phyloP scores from a whole-genome alignment of 495 filamentous ascomycete genomes.

The Penicillium soppii region DNA sequence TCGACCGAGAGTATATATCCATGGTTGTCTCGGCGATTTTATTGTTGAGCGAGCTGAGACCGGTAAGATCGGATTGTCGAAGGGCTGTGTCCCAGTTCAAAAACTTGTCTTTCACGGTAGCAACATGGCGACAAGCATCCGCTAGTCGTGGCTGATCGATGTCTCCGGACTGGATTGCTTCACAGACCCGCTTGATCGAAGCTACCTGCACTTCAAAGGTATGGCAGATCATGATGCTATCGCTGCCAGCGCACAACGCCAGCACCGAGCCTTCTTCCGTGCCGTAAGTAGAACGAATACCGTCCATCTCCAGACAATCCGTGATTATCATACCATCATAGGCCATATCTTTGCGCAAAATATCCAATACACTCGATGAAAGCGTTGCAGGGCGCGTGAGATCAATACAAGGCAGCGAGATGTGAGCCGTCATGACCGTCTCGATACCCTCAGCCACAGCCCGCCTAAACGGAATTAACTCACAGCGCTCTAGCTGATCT shows the following conservation, averaged over 20 bases:
- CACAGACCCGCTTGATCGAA: conserved; percentile 39
- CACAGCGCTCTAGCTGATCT: conserved; percentile 38
- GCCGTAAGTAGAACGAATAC: conserved; percentile 46
- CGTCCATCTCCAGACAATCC: conserved; percentile 47
- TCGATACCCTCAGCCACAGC: conserved; percentile 43
- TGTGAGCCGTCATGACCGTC: conserved; percentile 46
- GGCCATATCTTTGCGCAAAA: conserved; percentile 40
- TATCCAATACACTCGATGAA: conserved; percentile 34
- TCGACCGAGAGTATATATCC: conserved; percentile 39
- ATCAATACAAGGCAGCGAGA: conserved; percentile 37
- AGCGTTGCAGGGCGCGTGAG: conserved; percentile 39
- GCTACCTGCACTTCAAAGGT: conserved; percentile 46
- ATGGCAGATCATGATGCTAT: conserved; percentile 53
- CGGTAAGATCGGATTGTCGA: conserved; percentile 9
- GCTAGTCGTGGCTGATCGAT: conserved; percentile 31
- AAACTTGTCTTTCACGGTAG: conserved; percentile 35
- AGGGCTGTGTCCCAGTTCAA: conserved; percentile 30
- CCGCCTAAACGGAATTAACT: conserved; percentile 42
- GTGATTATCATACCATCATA: conserved; percentile 42
- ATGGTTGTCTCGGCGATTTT: conserved; percentile 24
- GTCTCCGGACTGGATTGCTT: conserved; percentile 39
- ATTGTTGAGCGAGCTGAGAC: conserved; percentile 23
- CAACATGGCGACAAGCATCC: conserved; percentile 38
- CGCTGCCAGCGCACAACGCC: conserved; percentile 47
- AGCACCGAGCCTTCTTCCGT: conserved; percentile 48